These are phyloP conservation scores for Daldinia decipiens DNA, from an alignment of 495 filamentous ascomycete species.

Conservation along the genomic window DNA sequence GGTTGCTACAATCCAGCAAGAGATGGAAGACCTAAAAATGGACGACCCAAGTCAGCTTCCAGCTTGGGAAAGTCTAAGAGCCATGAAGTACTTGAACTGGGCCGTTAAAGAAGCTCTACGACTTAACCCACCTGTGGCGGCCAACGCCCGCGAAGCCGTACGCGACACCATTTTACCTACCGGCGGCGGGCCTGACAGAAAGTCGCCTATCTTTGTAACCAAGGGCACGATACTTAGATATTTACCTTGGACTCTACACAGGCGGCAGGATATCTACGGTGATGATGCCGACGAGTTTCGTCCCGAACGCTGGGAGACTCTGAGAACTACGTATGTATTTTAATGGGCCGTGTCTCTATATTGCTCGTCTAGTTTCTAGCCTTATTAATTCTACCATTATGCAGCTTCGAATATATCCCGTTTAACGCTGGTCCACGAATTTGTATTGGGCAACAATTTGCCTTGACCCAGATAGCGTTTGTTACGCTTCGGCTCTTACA, in stretches of 20 bases:
- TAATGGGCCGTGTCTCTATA: neutral
- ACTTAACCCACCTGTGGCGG: conserved; percentile 67
- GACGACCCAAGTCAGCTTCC: conserved; percentile 39
- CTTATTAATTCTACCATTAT: conserved; percentile 13
- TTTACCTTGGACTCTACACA: conserved; percentile 58
- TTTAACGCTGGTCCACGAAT: conserved; percentile 74
- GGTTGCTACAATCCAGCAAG: conserved; percentile 59
- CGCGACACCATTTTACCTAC: conserved; percentile 60
- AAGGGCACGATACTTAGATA: conserved; percentile 60
- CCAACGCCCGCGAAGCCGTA: conserved; percentile 65
- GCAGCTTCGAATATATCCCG: conserved; percentile 69
- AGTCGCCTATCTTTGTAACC: conserved; percentile 56
- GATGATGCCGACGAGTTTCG: conserved; percentile 57
- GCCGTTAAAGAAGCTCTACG: conserved; percentile 63
- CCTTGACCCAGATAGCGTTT: conserved; percentile 66
- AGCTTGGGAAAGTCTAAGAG: conserved; percentile 58
- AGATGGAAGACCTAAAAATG: conserved; percentile 53
- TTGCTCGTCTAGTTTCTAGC: neutral
- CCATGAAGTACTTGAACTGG: conserved; percentile 62
- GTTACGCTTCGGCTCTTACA: conserved; percentile 69
- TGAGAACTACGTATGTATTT: conserved; percentile 38
- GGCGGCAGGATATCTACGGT: conserved; percentile 56
- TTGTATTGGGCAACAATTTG: conserved; percentile 68
- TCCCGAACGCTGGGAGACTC: conserved; percentile 58
- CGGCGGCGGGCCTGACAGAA: conserved; percentile 62